Base-by-base conservation (phyloP, 2,329 filamentous ascomycete genomes). In the Cryphonectria nitschkei region DNA sequence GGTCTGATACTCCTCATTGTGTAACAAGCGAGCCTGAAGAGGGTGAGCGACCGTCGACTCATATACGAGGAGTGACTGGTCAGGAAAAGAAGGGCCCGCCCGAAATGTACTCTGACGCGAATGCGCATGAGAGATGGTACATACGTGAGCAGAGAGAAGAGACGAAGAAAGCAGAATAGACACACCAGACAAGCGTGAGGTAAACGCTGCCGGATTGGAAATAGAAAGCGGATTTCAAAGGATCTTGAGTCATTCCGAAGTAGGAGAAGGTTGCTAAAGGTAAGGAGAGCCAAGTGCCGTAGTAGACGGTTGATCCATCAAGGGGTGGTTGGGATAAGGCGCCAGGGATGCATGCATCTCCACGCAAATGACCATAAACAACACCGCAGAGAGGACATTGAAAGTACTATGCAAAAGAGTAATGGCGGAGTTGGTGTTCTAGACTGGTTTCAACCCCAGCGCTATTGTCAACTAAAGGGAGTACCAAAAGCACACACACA, bases 161-260 rank as follows among this genome's bases (percentile, higher is more conserved):
- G 43, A 46, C 8, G 41, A 60, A 60, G 43, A 68, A 14, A 29
- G 58, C 4, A 43, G 8, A 37, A 19, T 29, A 43, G 58, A 52
- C 54, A 37, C 3, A 34, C 34, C 34, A 58, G 50, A 58, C 34
- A 22, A n/a, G 54, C 22, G 43, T n/a, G 8, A 8, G 8, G 34
- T 39, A 61, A 16, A 26, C 32, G 39, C 43, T 32, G 65, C 32
- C 22, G 52, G 41, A 56, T 68, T 68, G 52, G 34, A 60, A 62
- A 72, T 72, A 39, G 50, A 56, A 41, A 67, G 32, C 8, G 6
- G 50, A 43, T 56, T 62, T 52, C 34, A 70, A 64, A 58, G 37
- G 62, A 67, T 67, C 64, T 72, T 72, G 70, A 70, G 68, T 70
- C 70, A 70, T 70, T 65, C 52, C 68, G 68, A 41, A 29, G 65